A percentile compares a stretch with the other conserved stretches of the same genome.
Evolutionary conservation across 2,329 filamentous ascomycete species (phyloP).

Genomic region (Fusarium falciforme): DNA sequence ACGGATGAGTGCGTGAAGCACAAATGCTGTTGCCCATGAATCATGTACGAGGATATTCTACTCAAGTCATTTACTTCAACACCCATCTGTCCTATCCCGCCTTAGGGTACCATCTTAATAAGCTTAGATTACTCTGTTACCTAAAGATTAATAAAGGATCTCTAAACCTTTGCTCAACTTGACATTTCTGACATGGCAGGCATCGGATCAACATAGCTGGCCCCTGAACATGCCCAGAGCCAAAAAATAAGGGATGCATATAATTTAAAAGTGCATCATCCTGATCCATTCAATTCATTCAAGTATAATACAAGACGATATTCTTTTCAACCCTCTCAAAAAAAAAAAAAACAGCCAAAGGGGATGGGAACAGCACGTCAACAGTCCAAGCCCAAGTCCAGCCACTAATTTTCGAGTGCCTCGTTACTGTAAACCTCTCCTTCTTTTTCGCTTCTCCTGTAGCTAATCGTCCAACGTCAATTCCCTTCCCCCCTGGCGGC

Average conservation of each 20-base stretch:
- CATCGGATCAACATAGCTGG: not conserved
- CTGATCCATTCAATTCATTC: conserved; percentile 4
- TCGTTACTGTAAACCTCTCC: not conserved
- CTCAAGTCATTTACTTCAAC: no score
- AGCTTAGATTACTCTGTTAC: no score
- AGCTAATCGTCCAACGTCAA: not conserved
- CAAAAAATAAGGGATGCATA: not conserved
- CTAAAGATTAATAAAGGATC: not conserved
- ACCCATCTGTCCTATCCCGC: not conserved
- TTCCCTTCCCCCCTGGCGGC: not conserved
- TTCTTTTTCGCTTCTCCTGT: not conserved
- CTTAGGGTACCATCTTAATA: not conserved
- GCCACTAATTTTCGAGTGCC: not conserved
- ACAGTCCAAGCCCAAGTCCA: not conserved
- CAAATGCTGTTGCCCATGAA: no score
- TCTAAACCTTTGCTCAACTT: not conserved
- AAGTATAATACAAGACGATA: conserved; percentile 12
- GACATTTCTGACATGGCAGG: not conserved
- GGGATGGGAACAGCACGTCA: not conserved
- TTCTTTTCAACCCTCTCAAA: conserved; percentile 1
- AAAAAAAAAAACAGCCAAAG: not conserved
- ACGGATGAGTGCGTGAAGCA: not conserved
- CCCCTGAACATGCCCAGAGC: not conserved
- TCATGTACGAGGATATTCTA: no score
- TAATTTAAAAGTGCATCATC: not conserved